A percentile compares a stretch with the other conserved stretches of the same genome.
Conservation (phyloP, 306 rosid species). For the Castanea crenata region DNA sequence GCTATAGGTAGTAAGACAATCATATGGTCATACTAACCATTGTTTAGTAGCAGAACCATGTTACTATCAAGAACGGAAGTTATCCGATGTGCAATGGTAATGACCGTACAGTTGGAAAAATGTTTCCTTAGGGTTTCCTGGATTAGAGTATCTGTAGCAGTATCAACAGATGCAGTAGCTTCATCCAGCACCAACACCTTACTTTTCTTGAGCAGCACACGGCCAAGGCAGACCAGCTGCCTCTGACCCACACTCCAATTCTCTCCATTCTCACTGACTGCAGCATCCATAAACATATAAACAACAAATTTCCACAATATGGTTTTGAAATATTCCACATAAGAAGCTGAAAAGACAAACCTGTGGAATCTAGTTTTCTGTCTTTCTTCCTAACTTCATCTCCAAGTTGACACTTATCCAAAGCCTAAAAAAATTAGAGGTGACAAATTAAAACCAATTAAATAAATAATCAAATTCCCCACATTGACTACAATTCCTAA, state of each 20-base stretch:
- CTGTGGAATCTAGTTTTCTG: background rate
- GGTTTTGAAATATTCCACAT: background rate
- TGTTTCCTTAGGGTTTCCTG: constrained; percentile 35
- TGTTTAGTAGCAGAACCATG: constrained; percentile 34
- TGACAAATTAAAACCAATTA: background rate
- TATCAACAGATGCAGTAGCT: constrained; percentile 58
- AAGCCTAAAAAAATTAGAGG: constrained; percentile 45
- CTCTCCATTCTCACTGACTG: constrained; percentile 58
- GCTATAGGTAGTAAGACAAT: background rate
- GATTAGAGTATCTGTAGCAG: constrained; percentile 53
- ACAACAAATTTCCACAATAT: background rate
- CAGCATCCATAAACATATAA: background rate
- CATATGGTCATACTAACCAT: background rate
- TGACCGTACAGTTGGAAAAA: constrained; percentile 28
- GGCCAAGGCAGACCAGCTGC: constrained; percentile 39
- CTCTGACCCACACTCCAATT: constrained; percentile 60
- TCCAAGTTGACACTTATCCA: constrained; percentile 79
- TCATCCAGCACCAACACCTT: constrained; percentile 52
- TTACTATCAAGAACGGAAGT: constrained; percentile 32
- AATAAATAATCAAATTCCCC: background rate
- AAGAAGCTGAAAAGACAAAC: background rate
- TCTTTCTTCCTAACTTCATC: constrained; percentile 10
- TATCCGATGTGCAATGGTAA: constrained; percentile 35
- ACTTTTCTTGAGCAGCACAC: constrained; percentile 37
- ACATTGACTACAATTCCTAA: background rate